Evolutionary conservation across 371 early-diverging fungal species (phyloP).

Genomic region (Dinochytrium kinnereticum): DNA sequence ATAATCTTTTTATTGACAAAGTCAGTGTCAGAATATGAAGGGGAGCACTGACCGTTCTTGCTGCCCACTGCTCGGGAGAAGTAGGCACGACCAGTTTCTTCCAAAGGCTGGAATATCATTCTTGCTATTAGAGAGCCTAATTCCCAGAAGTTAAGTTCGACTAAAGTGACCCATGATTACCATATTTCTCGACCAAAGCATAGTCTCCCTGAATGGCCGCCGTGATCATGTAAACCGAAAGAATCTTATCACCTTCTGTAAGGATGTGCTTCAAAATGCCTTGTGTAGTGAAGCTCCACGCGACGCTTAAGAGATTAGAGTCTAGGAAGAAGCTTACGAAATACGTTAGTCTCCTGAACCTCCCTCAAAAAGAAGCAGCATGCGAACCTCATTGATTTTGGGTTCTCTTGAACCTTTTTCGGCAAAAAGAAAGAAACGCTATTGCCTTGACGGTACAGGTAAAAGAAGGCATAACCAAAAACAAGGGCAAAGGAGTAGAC

Average conservation of each 20-base stretch:
- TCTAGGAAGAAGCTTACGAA: slow-evolving; percentile 62
- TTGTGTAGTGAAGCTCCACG: slow-evolving; percentile 81
- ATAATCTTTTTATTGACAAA: background rate
- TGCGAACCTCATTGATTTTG: slow-evolving; percentile 13
- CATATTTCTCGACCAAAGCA: slow-evolving; percentile 88
- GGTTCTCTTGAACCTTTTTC: background rate
- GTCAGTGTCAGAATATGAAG: slow-evolving; percentile 12
- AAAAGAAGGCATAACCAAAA: slow-evolving; percentile 8
- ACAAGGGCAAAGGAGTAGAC: slow-evolving; percentile 22
- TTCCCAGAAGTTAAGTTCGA: too few relatives aligned
- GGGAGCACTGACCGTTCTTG: slow-evolving; percentile 8
- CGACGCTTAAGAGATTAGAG: slow-evolving; percentile 60
- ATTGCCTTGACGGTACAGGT: background rate
- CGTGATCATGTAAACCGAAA: slow-evolving; percentile 69
- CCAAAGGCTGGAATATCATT: slow-evolving; percentile 91
- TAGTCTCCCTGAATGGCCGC: slow-evolving; percentile 77
- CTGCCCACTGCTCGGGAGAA: slow-evolving; percentile 63
- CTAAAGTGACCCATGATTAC: too few relatives aligned
- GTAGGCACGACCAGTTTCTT: slow-evolving; percentile 84
- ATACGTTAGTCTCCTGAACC: background rate
- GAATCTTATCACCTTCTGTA: slow-evolving; percentile 94
- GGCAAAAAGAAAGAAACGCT: slow-evolving; percentile 5
- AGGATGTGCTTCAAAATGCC: slow-evolving; percentile 88
- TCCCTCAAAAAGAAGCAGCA: too few relatives aligned
- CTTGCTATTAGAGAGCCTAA: slow-evolving; percentile 87